Percentiles rank a stretch among this genome's conserved stretches.
Conservation (phyloP, 306 rosid species). For the Prosopis cineraria region DNA sequence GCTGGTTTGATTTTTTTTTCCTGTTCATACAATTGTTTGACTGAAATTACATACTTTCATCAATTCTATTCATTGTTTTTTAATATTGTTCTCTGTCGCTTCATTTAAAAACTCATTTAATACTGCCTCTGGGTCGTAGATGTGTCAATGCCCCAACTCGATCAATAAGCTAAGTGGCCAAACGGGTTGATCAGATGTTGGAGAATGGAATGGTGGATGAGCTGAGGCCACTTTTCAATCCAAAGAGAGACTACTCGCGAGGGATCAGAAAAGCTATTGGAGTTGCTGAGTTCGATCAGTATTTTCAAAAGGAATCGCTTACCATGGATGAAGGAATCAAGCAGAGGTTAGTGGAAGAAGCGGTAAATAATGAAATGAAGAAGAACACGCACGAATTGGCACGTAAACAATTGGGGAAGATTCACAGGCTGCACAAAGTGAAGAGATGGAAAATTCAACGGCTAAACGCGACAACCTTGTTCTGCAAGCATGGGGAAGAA, state of each 20-base stretch:
- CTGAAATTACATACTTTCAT: too few relatives aligned
- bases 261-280: constrained; percentile 84
- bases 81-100: too few relatives aligned
- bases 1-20: too few relatives aligned
- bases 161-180: constrained; percentile 47
- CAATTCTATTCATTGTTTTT: too few relatives aligned
- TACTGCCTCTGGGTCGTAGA: constrained; percentile 87
- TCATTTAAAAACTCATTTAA: too few relatives aligned
- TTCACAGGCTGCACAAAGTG: constrained; percentile 46
- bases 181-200: constrained; percentile 67
- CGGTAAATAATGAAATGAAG: constrained; percentile 54
- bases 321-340: constrained; percentile 40
- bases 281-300: constrained; percentile 73
- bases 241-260: constrained; percentile 47
- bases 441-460: constrained; percentile 72
- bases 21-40: too few relatives aligned
- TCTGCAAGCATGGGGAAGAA: constrained; percentile 58
- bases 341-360: constrained; percentile 35
- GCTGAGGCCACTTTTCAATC: constrained; percentile 47
- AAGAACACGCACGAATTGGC: constrained; percentile 64
- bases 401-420: constrained; percentile 57
- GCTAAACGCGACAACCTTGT: constrained; percentile 74
- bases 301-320: constrained; percentile 45
- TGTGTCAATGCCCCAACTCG: constrained; percentile 52
- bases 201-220: constrained; percentile 67